Base-by-base conservation (phyloP, 345 rosid species). In the Eucalyptus cladocalyx region DNA sequence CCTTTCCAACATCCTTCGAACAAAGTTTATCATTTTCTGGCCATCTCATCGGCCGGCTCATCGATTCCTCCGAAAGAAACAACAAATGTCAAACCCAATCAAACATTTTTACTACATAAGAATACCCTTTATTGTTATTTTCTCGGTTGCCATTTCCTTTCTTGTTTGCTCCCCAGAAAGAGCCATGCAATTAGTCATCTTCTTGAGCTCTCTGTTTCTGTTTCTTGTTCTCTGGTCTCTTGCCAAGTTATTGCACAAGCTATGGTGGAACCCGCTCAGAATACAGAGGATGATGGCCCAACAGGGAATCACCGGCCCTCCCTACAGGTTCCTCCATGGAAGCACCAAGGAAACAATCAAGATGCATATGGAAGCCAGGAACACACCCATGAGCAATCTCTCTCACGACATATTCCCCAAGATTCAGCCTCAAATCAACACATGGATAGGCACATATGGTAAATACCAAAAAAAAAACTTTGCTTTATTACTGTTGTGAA, bases 371-470 rank as follows among this genome's bases (percentile, higher is more conserved):
- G 65, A 89, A 86, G 90, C 53, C 72, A 45, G n/a, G 80, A 86
- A 42, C 28, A 54, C 53, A 15, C 80, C 89, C 53, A 54, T 56
- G 54, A 40, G 80, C 80, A 43, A 34, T 19, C 83, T 89, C 56
- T 89, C 90, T 32, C 90, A 89, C 18, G 88, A 89, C 37, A 32
- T 89, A 47, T 60, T 86, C 30, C 88, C 65, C 45, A 89, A 32
- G 49, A 51, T 89, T 37, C 67, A 62, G 85, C 90, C 90, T 56
- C 69, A 86, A 11, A 11, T 87, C 40, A 62, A 49, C 58, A 67
- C 88, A 23, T 87, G 90, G 90, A 65, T 89, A 85, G 50, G 87
- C 85, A 67, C 88, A n/a, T 87, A 89, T 34, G 90, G 90, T 89
- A 34, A 49, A 11, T 54, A n/a, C 72, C 21, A 19, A 11, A 76